phyloP scores from a whole-genome alignment of 2,329 filamentous ascomycete genomes.

The Decorospora gaudefroyi region DNA sequence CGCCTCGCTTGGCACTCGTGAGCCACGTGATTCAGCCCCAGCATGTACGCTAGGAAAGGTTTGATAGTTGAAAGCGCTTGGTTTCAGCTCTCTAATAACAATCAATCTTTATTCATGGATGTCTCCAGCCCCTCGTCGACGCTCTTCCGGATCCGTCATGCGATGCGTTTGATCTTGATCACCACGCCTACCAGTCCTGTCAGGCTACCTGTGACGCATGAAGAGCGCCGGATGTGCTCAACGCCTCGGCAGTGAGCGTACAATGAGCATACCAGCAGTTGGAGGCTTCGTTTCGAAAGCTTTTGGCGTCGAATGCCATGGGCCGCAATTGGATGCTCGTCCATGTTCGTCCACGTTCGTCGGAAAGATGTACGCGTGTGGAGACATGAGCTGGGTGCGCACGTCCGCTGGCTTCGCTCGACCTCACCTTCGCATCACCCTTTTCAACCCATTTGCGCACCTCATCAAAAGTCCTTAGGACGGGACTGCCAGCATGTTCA shows the following conservation, averaged over 20 bases:
- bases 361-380: constrained; percentile 5
- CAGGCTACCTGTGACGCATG: not conserved
- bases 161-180: not conserved
- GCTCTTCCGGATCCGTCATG: too few species aligned
- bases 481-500: constrained; percentile 39
- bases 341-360: constrained; percentile 1
- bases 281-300: constrained; percentile 1
- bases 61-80: constrained; percentile 1
- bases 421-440: constrained; percentile 8
- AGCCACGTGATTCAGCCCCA: too few species aligned
- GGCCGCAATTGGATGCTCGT: constrained; percentile 2
- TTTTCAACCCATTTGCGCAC: constrained; percentile 5
- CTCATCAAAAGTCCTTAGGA: constrained; percentile 1
- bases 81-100: constrained; percentile 3
- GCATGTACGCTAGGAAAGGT: too few species aligned
- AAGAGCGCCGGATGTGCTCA: constrained; percentile 1
- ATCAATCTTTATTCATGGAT: not conserved
- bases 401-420: constrained; percentile 13
- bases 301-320: constrained; percentile 1
- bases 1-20: too few species aligned
- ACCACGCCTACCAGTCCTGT: not conserved
- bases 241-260: not conserved
- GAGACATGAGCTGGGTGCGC: constrained; percentile 20
- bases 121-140: too few species aligned
- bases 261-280: constrained; percentile 10